Percentiles rank a stretch among this genome's conserved stretches.
Conservation (phyloP, 176 grass and related monocot species). For the Eragrostis nindensis region DNA sequence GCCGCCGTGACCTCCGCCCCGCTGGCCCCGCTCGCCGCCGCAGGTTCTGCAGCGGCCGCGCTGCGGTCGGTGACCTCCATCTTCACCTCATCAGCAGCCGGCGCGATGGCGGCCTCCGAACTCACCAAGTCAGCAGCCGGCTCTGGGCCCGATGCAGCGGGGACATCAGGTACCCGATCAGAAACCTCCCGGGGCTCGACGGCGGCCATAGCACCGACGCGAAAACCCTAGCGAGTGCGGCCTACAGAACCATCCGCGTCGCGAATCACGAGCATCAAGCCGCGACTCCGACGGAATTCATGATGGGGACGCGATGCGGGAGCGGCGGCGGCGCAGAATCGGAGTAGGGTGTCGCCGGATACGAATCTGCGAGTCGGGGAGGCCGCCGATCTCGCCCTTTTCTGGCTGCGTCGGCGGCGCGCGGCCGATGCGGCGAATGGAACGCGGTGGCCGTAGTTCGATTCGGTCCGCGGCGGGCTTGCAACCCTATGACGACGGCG, state of each 20-base stretch:
- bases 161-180: background rate
- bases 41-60: background rate
- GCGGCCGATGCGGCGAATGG: background rate
- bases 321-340: background rate
- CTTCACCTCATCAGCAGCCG: background rate
- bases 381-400: background rate
- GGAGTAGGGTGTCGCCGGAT: background rate
- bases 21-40: background rate
- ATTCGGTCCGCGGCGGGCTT: too few species aligned
- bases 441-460: too few species aligned
- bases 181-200: constrained; percentile 7
- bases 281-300: background rate
- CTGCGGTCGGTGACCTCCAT: background rate
- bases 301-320: background rate
- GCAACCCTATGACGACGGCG: too few species aligned
- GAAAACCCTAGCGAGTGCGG: constrained; percentile 47
- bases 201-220: constrained; percentile 19
- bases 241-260: constrained; percentile 16
- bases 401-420: background rate
- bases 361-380: constrained; percentile 33
- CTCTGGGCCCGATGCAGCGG: background rate
- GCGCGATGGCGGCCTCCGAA: background rate
- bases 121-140: background rate
- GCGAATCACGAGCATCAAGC: constrained; percentile 2
- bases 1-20: background rate